phyloP scores from a whole-genome alignment of 345 rosid genomes.

The Syzygium grande region DNA sequence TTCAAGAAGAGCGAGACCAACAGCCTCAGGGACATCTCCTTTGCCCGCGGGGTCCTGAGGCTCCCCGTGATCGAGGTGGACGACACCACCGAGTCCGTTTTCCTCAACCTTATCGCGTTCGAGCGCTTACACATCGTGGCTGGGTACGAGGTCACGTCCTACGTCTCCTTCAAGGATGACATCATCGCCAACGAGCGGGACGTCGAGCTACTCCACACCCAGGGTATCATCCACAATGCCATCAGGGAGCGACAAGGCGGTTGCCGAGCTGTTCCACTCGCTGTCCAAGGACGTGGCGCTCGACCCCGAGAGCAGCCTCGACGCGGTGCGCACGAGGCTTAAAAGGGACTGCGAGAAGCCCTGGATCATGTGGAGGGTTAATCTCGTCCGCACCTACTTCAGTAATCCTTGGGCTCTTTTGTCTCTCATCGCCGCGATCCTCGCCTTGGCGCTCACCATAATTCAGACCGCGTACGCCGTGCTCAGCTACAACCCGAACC shows the following conservation, averaged over 20 bases:
- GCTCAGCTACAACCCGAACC: background rate
- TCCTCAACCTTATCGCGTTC: background rate
- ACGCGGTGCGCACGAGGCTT: conserved; percentile 14
- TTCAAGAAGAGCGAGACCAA: background rate
- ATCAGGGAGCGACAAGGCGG: conserved; percentile 34
- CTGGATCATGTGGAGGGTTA: conserved; percentile 36
- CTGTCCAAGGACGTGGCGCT: conserved; percentile 21
- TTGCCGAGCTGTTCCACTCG: conserved; percentile 29
- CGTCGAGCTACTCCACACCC: conserved; percentile 25
- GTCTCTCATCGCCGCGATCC: conserved; percentile 17
- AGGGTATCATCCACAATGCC: conserved; percentile 32
- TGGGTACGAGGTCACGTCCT: conserved; percentile 27
- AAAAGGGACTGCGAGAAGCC: conserved; percentile 19
- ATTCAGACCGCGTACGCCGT: conserved; percentile 3
- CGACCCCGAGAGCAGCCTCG: conserved; percentile 21
- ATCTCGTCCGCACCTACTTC: conserved; percentile 36
- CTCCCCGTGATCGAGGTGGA: conserved; percentile 1
- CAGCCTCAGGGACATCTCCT: conserved; percentile 1
- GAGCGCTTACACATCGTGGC: conserved; percentile 15
- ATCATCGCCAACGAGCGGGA: conserved; percentile 28
- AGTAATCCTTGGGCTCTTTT: conserved; percentile 37
- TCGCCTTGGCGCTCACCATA: conserved; percentile 32
- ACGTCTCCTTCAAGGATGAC: conserved; percentile 31
- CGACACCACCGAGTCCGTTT: background rate
- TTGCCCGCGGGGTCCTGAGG: background rate